Percentiles rank a stretch among this genome's conserved stretches.
Evolutionary conservation across 177 flowering plant genomes (phyloP).

Genomic region (Telopea speciosissima): DNA sequence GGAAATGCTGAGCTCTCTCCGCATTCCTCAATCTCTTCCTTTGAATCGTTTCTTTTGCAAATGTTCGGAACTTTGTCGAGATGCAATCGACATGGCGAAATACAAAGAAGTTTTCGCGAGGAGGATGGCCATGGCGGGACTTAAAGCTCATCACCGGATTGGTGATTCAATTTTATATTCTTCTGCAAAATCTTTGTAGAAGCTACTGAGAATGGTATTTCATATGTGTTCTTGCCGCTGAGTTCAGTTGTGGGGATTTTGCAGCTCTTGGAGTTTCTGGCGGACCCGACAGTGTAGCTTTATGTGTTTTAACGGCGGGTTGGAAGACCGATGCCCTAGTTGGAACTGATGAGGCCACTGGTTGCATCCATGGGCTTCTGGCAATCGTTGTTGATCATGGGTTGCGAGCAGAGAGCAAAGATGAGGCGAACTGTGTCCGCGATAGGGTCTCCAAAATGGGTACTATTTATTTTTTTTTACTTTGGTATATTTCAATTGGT

Average conservation of each 20-base stretch:
- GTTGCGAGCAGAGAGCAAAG: constrained; percentile 67
- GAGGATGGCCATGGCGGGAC: constrained; percentile 81
- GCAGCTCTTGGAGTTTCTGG: constrained; percentile 87
- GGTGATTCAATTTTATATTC: constrained; percentile 32
- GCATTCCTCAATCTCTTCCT: constrained; percentile 1
- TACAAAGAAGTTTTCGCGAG: constrained; percentile 49
- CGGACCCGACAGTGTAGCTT: constrained; percentile 85
- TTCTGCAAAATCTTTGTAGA: no score
- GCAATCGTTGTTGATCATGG: constrained; percentile 86
- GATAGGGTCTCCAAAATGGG: constrained; percentile 63
- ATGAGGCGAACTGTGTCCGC: constrained; percentile 56
- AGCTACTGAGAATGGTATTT: not conserved
- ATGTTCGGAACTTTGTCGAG: constrained; percentile 8
- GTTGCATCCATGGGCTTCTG: constrained; percentile 58
- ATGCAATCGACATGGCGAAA: constrained; percentile 23
- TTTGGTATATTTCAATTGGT: not conserved
- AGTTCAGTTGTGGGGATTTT: constrained; percentile 8
- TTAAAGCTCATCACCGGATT: constrained; percentile 75
- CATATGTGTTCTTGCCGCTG: not conserved
- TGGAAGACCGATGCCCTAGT: constrained; percentile 50
- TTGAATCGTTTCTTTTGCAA: constrained; percentile 21
- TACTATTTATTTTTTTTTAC: constrained; percentile 13
- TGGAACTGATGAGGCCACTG: constrained; percentile 17
- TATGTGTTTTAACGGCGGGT: constrained; percentile 56
- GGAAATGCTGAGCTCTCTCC: constrained; percentile 4